Percentiles rank a stretch among this genome's conserved stretches.
Evolutionary conservation across 2,329 filamentous ascomycete genomes (phyloP).

Genomic region (Kalaharituber pfeilii): DNA sequence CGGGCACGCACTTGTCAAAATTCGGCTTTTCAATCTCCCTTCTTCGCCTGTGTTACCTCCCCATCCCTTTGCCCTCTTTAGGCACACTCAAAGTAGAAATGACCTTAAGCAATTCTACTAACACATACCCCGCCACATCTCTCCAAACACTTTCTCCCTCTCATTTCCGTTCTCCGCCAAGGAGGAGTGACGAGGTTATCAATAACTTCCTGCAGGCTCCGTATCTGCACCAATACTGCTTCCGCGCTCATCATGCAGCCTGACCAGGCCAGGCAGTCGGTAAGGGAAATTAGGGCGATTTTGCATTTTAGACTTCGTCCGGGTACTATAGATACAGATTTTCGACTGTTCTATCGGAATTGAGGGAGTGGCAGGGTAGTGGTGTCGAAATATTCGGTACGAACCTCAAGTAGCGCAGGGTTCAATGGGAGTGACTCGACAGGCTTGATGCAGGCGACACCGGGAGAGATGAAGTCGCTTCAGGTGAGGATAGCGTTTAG

Average conservation of each 20-base stretch:
- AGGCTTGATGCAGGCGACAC: conserved; percentile 95
- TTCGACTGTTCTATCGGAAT: too few species aligned
- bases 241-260: conserved; percentile 96
- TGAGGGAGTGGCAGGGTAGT: conserved; percentile 16
- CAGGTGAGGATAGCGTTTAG: conserved; percentile 98
- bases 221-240: conserved; percentile 85
- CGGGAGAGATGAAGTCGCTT: conserved; percentile 97
- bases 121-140: conserved; percentile 81
- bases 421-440: conserved; percentile 80
- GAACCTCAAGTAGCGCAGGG: conserved; percentile 68
- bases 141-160: conserved; percentile 56
- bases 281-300: conserved; percentile 83
- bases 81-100: conserved; percentile 65
- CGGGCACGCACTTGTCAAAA: conserved; percentile 78
- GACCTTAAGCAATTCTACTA: conserved; percentile 66
- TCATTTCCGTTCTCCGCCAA: conserved; percentile 48
- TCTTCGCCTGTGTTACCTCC: conserved; percentile 26
- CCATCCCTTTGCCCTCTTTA: conserved; percentile 44
- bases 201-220: conserved; percentile 84
- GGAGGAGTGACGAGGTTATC: too few species aligned
- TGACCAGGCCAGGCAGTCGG: conserved; percentile 92
- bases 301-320: too few species aligned
- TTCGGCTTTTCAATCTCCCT: conserved; percentile 37
- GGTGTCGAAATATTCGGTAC: conserved; percentile 65
- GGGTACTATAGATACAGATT: too few species aligned